These are phyloP conservation scores for Hericium erinaceus DNA, from an alignment of 768 basidiomycete species.

Conservation along the genomic window DNA sequence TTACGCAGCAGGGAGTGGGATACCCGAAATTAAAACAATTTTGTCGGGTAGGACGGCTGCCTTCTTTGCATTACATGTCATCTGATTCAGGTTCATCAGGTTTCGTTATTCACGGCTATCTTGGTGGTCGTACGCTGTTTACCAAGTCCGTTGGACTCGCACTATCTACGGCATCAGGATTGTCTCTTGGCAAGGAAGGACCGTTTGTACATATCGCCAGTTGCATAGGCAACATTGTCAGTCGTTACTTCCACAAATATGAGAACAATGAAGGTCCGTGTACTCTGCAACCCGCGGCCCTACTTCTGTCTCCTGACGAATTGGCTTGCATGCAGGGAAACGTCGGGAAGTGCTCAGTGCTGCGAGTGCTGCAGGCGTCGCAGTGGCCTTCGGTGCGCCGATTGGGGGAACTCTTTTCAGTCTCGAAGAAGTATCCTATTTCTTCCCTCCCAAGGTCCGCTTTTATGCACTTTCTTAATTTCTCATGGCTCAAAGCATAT, in stretches of 20 bases:
- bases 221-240: conserved; percentile 89
- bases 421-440: conserved; percentile 93
- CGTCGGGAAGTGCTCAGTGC: conserved; percentile 92
- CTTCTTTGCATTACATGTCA: background rate
- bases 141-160: conserved; percentile 87
- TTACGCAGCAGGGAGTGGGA: conserved; percentile 94
- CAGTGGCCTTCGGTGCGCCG: conserved; percentile 95
- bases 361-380: conserved; percentile 94
- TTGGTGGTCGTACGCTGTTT: conserved; percentile 82
- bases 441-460: conserved; percentile 84
- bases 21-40: conserved; percentile 95
- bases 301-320: background rate
- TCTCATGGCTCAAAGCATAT: background rate
- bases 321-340: conserved; percentile 46
- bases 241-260: conserved; percentile 79
- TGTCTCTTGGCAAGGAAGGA: conserved; percentile 75
- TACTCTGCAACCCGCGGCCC: background rate
- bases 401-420: conserved; percentile 91
- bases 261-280: conserved; percentile 81
- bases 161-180: conserved; percentile 85
- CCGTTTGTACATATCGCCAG: conserved; percentile 89
- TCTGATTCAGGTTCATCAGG: conserved; percentile 32
- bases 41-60: conserved; percentile 50
- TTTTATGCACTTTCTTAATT: background rate
- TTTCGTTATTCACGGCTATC: conserved; percentile 95